Evolutionary conservation across 352 stramenopile species (phyloP).

Genomic region (Elongisporangium prolatum): DNA sequence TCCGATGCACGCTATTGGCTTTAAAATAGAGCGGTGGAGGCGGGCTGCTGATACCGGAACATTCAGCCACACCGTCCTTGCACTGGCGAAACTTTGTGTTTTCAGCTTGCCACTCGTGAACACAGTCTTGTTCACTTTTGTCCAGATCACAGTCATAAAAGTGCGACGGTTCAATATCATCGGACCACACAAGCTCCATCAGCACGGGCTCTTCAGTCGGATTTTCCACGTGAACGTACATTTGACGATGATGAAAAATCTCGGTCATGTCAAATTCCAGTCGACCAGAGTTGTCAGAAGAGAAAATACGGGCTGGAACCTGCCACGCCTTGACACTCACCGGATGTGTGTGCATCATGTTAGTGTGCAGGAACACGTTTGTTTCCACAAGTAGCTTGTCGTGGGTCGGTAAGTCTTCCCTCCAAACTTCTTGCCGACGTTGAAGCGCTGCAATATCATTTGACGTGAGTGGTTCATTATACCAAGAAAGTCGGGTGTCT

Average conservation of each 20-base stretch:
- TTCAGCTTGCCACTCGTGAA: neutral
- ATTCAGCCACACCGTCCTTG: slow-evolving; percentile 7
- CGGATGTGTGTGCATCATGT: slow-evolving; percentile 25
- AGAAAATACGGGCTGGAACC: slow-evolving; percentile 11
- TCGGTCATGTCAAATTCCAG: slow-evolving; percentile 36
- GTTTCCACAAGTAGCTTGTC: slow-evolving; percentile 8
- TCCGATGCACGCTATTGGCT: slow-evolving; percentile 13
- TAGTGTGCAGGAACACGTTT: slow-evolving; percentile 25
- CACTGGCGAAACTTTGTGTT: slow-evolving; percentile 7
- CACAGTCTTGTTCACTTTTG: neutral
- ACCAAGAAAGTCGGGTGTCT: slow-evolving; percentile 27
- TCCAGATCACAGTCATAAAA: slow-evolving; percentile 25
- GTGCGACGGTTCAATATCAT: slow-evolving; percentile 20
- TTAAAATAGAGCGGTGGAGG: slow-evolving; percentile 32
- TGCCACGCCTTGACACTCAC: slow-evolving; percentile 27
- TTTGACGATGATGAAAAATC: slow-evolving; percentile 14
- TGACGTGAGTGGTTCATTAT: slow-evolving; percentile 23
- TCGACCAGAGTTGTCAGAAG: neutral
- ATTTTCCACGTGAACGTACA: slow-evolving; percentile 37
- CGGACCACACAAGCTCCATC: slow-evolving; percentile 40
- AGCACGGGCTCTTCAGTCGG: slow-evolving; percentile 40
- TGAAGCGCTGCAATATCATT: slow-evolving; percentile 26
- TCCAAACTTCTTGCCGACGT: slow-evolving; percentile 30
- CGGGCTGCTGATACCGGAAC: neutral
- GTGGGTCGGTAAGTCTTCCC: neutral